Evolutionary conservation across 768 basidiomycete genomes (phyloP), one percentile per base, ranked within the genome.

Genomic region (Tulasnella sp.): DNA sequence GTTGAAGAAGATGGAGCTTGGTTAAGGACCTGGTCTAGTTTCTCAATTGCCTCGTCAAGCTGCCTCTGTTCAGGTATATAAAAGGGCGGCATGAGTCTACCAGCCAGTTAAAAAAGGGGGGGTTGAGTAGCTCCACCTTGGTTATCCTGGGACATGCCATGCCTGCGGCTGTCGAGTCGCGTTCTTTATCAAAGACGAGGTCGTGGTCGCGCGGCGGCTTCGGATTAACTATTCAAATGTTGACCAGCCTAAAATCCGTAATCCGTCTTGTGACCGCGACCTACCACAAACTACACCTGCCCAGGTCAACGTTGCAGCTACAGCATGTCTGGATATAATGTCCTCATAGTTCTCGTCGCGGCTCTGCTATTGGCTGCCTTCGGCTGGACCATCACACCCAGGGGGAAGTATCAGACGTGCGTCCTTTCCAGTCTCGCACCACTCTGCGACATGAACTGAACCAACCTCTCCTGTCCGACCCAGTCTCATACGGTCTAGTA

Each of bases 321-420:
- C 48, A 62, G 21, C 7, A 68, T 68, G 67, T 62, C 67, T 17
- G 71, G 82, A 64, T 75, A 87, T 56, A 86, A 87, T 24, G 76
- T 90, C 27, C 59, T 88, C 62, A 70, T 88, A 66, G 68, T 86
- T 54, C 76, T 90, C 49, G 77, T 82, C 44, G 68, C 87, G 44
- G 78, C 83, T 17, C 68, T 80, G 17, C 85, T 74, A 0, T 73
- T 91, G 10, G 88, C 85, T 75, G 72, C 75, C 1, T 74, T 73
- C 25, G 74, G 79, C 2, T 88, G 81, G 70, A 70, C 90, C 27
- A 79, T 83, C 60, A 79, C 81, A 0, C 91, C 87, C 0, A 94
- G 92, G 67, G 92, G 94, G 2, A 80, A 86, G 27, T 80, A 92
- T 59, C 92, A 96, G 74, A 85, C 84, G 93, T 94, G 68, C 64